phyloP scores from a whole-genome alignment of 106 monocot genomes.

The Acanthochlamys bracteata region DNA sequence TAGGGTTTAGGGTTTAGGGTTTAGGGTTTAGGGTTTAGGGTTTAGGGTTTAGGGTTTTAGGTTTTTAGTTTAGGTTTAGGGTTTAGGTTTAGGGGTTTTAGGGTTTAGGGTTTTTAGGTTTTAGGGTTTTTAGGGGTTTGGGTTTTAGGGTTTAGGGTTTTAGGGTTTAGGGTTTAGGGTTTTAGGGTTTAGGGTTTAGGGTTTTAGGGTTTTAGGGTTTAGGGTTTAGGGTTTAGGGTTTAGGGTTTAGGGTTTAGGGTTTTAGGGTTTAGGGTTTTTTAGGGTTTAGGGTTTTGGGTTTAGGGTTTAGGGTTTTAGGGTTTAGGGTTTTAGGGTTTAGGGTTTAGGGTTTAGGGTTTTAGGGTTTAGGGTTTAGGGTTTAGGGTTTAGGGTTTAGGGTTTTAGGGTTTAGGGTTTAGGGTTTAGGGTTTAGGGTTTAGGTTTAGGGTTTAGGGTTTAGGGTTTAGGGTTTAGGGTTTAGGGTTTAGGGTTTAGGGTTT shows the following conservation, averaged over 20 bases:
- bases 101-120: constrained; percentile 22
- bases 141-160: constrained; percentile 12
- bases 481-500: constrained; percentile 6
- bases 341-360: constrained; percentile 9
- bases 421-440: constrained; percentile 12
- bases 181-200: constrained; percentile 4
- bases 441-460: constrained; percentile 8
- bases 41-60: constrained; percentile 28
- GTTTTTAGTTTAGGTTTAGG: constrained; percentile 15
- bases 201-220: constrained; percentile 9
- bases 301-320: constrained; percentile 7
- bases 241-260: constrained; percentile 17
- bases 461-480: constrained; percentile 8
- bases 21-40: constrained; percentile 21
- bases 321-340: constrained; percentile 13
- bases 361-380: constrained; percentile 17
- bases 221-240: constrained; percentile 20
- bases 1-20: constrained; percentile 25
- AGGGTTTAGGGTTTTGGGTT: neutral
- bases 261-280: constrained; percentile 6
- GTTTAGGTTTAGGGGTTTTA: constrained; percentile 17
- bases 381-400: constrained; percentile 19
- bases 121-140: constrained; percentile 11
- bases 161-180: constrained; percentile 18
- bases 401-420: constrained; percentile 12